These are phyloP conservation scores for Mucor circinelloides DNA, from an alignment of 371 early-diverging fungal species.

Conservation along the genomic window DNA sequence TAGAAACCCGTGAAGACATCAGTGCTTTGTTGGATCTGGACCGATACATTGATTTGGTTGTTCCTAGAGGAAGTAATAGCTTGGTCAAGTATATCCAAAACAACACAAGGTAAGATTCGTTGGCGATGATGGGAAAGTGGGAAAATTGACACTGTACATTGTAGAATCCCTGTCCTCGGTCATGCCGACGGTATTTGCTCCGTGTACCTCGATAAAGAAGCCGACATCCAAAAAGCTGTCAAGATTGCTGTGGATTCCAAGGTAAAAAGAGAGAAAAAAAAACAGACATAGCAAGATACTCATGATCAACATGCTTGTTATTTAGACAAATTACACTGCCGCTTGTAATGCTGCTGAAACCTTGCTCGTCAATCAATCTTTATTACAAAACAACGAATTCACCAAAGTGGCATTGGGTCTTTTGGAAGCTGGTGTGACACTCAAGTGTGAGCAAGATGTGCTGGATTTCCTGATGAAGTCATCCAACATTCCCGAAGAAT, in stretches of 20 bases:
- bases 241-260: conserved; percentile 90
- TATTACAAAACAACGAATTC: conserved; percentile 53
- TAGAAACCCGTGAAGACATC: conserved; percentile 88
- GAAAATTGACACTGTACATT: neutral
- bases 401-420: conserved; percentile 57
- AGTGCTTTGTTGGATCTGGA: conserved; percentile 83
- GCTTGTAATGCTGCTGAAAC: conserved; percentile 97
- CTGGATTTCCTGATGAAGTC: conserved; percentile 25
- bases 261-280: conserved; percentile 32
- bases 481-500: conserved; percentile 10
- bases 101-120: conserved; percentile 74
- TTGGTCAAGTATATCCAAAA: conserved; percentile 90
- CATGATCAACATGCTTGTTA: neutral
- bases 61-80: conserved; percentile 92
- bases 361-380: conserved; percentile 75
- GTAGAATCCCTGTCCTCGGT: conserved; percentile 95
- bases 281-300: neutral
- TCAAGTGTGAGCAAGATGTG: conserved; percentile 60
- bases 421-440: conserved; percentile 57
- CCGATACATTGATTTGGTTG: conserved; percentile 91
- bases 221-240: conserved; percentile 75
- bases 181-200: conserved; percentile 98
- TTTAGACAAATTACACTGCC: conserved; percentile 88
- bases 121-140: neutral
- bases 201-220: conserved; percentile 83